Evolutionary conservation across 2,329 filamentous ascomycete genomes (phyloP).

Genomic region (Arthrocladium fulminans): DNA sequence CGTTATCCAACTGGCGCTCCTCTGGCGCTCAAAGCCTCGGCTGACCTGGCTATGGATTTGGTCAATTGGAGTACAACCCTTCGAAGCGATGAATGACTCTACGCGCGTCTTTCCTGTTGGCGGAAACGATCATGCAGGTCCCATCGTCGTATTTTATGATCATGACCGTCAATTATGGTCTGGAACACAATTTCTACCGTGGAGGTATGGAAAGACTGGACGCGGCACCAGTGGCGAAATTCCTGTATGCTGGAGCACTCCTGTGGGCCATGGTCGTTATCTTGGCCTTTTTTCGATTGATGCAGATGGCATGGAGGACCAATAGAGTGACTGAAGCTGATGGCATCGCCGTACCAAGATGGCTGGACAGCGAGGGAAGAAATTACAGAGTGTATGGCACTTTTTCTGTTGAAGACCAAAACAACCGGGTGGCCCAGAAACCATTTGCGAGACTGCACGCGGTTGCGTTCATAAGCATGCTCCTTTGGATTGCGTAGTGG

Average conservation of each 20-base stretch:
- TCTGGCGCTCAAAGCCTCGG: conserved; percentile 29
- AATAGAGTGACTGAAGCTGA: not conserved
- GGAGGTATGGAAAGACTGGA: conserved; percentile 15
- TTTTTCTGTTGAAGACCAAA: conserved; percentile 5
- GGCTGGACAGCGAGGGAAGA: conserved; percentile 8
- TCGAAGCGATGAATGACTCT: conserved; percentile 14
- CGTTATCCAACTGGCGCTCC: conserved; percentile 22
- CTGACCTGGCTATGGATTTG: conserved; percentile 22
- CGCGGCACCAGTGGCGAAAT: conserved; percentile 17
- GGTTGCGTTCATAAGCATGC: conserved; percentile 16
- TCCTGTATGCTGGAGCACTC: conserved; percentile 27
- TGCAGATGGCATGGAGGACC: not conserved
- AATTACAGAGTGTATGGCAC: conserved; percentile 10
- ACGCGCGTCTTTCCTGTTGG: conserved; percentile 20
- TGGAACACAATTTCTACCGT: conserved; percentile 25
- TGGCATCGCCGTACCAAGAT: not conserved
- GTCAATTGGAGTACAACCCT: conserved; percentile 16
- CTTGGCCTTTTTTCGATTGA: not conserved
- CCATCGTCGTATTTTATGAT: conserved; percentile 23
- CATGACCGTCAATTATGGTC: conserved; percentile 24
- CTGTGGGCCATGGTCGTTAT: conserved; percentile 22
- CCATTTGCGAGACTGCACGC: conserved; percentile 13
- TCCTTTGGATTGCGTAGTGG: conserved; percentile 26
- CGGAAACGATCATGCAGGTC: conserved; percentile 24
- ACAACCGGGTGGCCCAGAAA: conserved; percentile 7